Evolutionary conservation across 2,329 filamentous ascomycete species (phyloP).

Genomic region (Neonectria sp.): DNA sequence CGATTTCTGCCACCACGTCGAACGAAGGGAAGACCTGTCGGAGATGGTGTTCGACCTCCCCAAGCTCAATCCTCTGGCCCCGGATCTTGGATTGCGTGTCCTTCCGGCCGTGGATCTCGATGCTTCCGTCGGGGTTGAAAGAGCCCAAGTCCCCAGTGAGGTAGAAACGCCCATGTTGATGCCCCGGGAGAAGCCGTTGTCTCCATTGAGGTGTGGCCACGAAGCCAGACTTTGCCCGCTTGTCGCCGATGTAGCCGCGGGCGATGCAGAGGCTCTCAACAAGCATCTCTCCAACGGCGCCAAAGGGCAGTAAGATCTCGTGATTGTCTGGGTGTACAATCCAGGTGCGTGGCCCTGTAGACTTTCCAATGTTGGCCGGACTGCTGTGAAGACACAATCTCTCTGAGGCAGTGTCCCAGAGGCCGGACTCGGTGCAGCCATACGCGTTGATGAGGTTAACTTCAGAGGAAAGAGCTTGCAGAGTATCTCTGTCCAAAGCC

Average conservation of each 20-base stretch:
- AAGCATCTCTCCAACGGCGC: slow-evolving; percentile 31
- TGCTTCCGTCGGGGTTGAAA: slow-evolving; percentile 19
- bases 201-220: slow-evolving; percentile 6
- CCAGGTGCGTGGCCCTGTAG: slow-evolving; percentile 30
- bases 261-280: slow-evolving; percentile 31
- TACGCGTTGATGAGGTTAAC: slow-evolving; percentile 31
- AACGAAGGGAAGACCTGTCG: slow-evolving; percentile 23
- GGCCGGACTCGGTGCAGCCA: slow-evolving; percentile 27
- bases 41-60: slow-evolving; percentile 30
- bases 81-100: slow-evolving; percentile 28
- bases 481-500: slow-evolving; percentile 29
- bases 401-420: slow-evolving; percentile 23
- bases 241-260: slow-evolving; percentile 23
- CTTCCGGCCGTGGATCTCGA: slow-evolving; percentile 22
- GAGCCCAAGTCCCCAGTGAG: slow-evolving; percentile 17
- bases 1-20: slow-evolving; percentile 21
- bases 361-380: slow-evolving; percentile 21
- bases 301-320: slow-evolving; percentile 25
- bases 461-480: slow-evolving; percentile 19
- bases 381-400: slow-evolving; percentile 20
- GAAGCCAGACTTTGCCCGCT: slow-evolving; percentile 9
- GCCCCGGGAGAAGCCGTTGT: background rate
- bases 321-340: slow-evolving; percentile 33
- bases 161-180: slow-evolving; percentile 11
- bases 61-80: slow-evolving; percentile 31